These are phyloP conservation scores for Tetrahymena thermophila DNA, from an alignment of 73 alveolate genomes.

Conservation along the genomic window DNA sequence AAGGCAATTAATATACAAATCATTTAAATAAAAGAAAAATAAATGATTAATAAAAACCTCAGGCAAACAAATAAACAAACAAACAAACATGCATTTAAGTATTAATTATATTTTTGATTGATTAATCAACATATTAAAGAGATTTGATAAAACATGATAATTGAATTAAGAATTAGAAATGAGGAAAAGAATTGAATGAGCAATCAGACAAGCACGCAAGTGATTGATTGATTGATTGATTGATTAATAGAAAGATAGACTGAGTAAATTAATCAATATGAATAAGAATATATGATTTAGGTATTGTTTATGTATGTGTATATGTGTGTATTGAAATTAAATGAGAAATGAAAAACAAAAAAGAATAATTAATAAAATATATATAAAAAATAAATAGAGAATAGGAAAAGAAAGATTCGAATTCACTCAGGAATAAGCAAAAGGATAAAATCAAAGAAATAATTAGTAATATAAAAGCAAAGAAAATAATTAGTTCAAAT, in stretches of 20 bases:
- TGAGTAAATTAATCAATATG: no score
- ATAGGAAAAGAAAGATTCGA: constrained; percentile 1
- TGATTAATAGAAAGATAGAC: not conserved
- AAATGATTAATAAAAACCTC: no score
- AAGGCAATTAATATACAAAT: no score
- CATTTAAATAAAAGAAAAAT: not conserved
- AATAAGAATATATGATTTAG: not conserved
- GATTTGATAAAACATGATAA: not conserved
- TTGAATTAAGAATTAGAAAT: not conserved
- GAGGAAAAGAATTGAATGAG: no score
- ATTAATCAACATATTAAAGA: not conserved
- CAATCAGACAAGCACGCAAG: not conserved
- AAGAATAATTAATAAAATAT: not conserved
- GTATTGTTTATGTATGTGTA: not conserved
- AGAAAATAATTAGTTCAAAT: not conserved
- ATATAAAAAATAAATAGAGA: not conserved
- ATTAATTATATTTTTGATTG: not conserved
- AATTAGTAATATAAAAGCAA: not conserved
- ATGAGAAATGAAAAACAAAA: not conserved
- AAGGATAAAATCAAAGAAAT: not conserved
- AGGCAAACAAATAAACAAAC: not conserved
- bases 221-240: not conserved
- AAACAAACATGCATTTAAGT: not conserved
- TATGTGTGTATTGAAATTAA: not conserved
- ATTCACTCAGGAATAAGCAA: not conserved